Conservation (phyloP, 1,284 basidiomycete species). For the Cutaneotrichosporon cutaneum region DNA sequence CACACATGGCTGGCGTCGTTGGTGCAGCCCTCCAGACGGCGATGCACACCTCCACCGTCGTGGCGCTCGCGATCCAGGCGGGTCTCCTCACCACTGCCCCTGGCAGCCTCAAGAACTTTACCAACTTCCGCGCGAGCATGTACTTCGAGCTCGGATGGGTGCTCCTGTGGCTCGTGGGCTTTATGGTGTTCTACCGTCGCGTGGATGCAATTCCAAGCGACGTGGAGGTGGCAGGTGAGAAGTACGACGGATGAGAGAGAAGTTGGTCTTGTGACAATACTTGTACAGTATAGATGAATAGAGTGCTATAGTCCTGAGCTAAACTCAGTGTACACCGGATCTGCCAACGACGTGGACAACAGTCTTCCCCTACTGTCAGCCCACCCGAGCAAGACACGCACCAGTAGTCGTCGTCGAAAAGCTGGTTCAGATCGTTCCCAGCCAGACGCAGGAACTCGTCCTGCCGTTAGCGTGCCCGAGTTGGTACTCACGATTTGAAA, state of each 20-base stretch:
- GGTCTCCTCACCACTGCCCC: slow-evolving; percentile 15
- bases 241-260: not conserved
- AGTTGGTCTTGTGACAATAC: not conserved
- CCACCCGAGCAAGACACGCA: no score
- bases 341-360: not conserved
- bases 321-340: not conserved
- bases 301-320: not conserved
- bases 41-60: slow-evolving; percentile 9
- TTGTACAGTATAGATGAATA: not conserved
- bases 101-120: slow-evolving; percentile 9
- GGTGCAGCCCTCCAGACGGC: slow-evolving; percentile 16
- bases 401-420: not conserved
- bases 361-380: no score
- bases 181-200: slow-evolving; percentile 12
- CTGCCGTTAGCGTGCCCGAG: not conserved
- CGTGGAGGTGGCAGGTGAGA: not conserved
- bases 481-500: not conserved
- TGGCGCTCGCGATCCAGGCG: slow-evolving; percentile 15
- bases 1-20: slow-evolving; percentile 25
- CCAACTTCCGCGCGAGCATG: slow-evolving; percentile 9
- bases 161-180: slow-evolving; percentile 12
- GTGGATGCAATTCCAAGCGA: slow-evolving; percentile 3
- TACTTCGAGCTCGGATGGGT: slow-evolving; percentile 19
- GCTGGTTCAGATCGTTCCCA: not conserved
- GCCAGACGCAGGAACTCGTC: slow-evolving; percentile 1